Base-by-base conservation (phyloP, 805 yeast species). In the Starmerella cellae region DNA sequence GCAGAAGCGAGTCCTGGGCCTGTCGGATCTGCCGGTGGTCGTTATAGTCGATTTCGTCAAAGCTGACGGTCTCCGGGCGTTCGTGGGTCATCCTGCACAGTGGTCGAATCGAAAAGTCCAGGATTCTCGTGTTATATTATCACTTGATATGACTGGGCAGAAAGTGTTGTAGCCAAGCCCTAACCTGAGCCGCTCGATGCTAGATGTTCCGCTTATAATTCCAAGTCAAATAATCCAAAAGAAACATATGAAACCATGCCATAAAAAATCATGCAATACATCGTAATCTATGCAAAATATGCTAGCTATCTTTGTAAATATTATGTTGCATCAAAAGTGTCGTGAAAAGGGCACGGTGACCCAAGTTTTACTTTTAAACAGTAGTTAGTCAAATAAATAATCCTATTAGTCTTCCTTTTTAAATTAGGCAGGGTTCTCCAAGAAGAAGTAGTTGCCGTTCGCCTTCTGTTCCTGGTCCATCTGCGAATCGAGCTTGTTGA, bases 381-480 rank as follows among this genome's bases (percentile, higher is more conserved):
- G n/a, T 31, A 10, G 35, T 24, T 24, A 24, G 13, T 24, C 8
- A 24, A 24, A 24, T 24, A 24, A 24, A 24, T 24, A 24, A 24
- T 24, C 28, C 28, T 24, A 24, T 24, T 24, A 24, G 28, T 24
- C 8, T 13, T 6, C 8, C n/a, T 29, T n/a, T n/a, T n/a, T n/a
- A n/a, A n/a, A n/a, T 29, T 29, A 29, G 32, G 32, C 75, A 36
- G 65, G 55, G 54, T 66, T 75, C 60, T 88, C 98, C 67, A 91
- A 73, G 76, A 91, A 91, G 78, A 91, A 91, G 70, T 81, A 91
- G 71, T 88, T 87, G 48, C 98, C 98, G 39, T 75, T 60, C 35
- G 74, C 60, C 69, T 91, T 91, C 67, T 91, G 99, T 69, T 91
- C 97, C 68, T 81, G 91, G 66, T 91, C 99, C 95, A 91, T 84